Evolutionary conservation across 345 rosid genomes (phyloP), one percentile per base, ranked within the genome.

Genomic region (Luvunga scandens): DNA sequence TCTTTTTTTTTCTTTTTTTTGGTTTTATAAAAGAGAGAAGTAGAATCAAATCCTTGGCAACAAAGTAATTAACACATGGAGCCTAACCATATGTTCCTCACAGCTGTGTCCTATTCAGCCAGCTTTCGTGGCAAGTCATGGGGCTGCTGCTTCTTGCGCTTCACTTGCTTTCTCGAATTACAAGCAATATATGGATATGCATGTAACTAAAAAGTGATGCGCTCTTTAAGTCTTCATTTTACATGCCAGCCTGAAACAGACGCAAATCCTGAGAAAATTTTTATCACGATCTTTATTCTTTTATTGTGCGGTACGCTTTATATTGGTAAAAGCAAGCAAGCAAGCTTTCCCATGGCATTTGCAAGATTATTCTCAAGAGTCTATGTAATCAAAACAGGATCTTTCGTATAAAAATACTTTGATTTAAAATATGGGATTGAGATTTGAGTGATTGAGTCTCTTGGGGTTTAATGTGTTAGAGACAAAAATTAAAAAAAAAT

Each of bases 21-120:
- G n/a, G 19, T 13, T 36, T 22, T 67, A 31, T 38, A 36, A 12
- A 67, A 67, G 12, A 39, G 4, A 21, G 30, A 67, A 67, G 3
- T n/a, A 4, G 71, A 69, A 72, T 72, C 45, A 55, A 31, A 55
- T 55, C 2, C 64, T 56, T 72, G 75, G 48, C 75, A 55, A 56
- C 22, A 21, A 71, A 9, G 74, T 19, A 53, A n/a, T n/a, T n/a
- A n/a, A 71, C 74, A 71, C 4, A 6, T 30, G 62, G 62, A 31
- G 39, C 27, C 31, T 36, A 1, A 13, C 39, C 0, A 21, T 5
- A 28, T 7, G 69, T 73, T 61, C 7, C 27, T 73, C 38, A 73
- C 77, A 39, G 77, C 77, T 61, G 77, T 61, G 16, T 61, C 30
- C 36, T 39, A 18, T 60, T 38, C 21, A 61, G 36, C 31, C 27